These are phyloP conservation scores for Clarireedia hainanense DNA, from an alignment of 2,329 filamentous ascomycete genomes.

Conservation along the genomic window DNA sequence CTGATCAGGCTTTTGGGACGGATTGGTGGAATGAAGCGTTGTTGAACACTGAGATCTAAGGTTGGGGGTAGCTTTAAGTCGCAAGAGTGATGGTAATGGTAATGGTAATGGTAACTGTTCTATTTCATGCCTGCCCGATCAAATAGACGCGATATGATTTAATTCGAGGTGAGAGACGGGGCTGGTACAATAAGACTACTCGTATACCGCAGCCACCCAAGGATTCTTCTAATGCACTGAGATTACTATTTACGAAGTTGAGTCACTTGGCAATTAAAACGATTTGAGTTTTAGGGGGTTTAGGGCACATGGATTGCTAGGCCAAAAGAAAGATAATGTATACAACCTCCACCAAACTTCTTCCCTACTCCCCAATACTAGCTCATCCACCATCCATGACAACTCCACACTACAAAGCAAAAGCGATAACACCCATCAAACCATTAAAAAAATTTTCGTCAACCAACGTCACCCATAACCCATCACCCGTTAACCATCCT, in stretches of 20 bases:
- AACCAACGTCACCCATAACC: background rate
- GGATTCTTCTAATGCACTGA: too few relatives aligned
- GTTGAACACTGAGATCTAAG: too few relatives aligned
- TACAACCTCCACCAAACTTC: conserved; percentile 2
- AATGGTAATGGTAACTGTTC: too few relatives aligned
- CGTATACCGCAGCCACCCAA: background rate
- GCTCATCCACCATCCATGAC: background rate
- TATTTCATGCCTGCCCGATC: too few relatives aligned
- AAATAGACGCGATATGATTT: too few relatives aligned
- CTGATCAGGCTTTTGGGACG: too few relatives aligned
- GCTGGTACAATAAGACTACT: background rate
- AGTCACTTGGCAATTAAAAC: background rate
- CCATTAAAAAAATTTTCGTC: background rate
- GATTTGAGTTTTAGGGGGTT: background rate
- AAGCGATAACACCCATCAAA: background rate
- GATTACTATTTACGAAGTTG: too few relatives aligned
- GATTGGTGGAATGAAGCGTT: too few relatives aligned
- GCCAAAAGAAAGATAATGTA: conserved; percentile 6
- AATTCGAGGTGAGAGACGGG: too few relatives aligned
- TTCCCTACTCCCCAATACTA: background rate
- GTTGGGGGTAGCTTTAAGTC: too few relatives aligned
- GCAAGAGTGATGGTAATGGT: too few relatives aligned
- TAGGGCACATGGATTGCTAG: conserved; percentile 6
- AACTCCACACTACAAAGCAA: background rate
- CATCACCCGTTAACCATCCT: background rate